phyloP scores from a whole-genome alignment of 768 basidiomycete species.

The Pleurotus djamor region DNA sequence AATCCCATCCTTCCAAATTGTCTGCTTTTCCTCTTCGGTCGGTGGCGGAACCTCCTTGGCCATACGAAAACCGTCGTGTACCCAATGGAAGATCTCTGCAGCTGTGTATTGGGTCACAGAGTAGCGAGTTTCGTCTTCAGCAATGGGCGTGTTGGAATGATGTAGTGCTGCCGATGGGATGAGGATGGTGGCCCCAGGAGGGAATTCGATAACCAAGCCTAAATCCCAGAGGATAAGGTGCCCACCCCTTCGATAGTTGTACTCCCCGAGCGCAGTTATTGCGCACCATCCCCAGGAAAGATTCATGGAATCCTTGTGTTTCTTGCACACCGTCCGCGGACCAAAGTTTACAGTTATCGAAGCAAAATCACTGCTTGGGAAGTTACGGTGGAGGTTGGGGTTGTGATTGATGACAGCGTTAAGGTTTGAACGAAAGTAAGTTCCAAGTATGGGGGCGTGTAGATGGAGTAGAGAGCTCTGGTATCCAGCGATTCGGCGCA shows the following conservation, averaged over 20 bases:
- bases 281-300: not conserved
- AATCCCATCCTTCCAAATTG: not conserved
- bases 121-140: not conserved
- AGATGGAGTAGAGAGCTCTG: too few species aligned
- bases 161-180: not conserved
- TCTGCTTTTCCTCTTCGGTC: not conserved
- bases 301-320: not conserved
- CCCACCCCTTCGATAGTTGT: not conserved
- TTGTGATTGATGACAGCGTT: too few species aligned
- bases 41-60: not conserved
- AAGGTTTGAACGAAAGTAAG: too few species aligned
- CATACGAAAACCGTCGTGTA: not conserved
- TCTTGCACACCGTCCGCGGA: too few species aligned
- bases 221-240: not conserved
- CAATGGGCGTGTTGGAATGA: not conserved
- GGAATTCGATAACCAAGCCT: not conserved
- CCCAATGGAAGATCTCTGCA: not conserved
- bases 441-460: too few species aligned
- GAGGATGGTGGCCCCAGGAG: not conserved
- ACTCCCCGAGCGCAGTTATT: not conserved
- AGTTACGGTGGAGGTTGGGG: too few species aligned
- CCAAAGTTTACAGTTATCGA: too few species aligned
- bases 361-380: too few species aligned
- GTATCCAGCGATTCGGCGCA: too few species aligned
- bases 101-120: not conserved